Percentiles rank a stretch among this genome's conserved stretches.
phyloP scores from a whole-genome alignment of 345 rosid genomes.

The Rhizophora mangle region DNA sequence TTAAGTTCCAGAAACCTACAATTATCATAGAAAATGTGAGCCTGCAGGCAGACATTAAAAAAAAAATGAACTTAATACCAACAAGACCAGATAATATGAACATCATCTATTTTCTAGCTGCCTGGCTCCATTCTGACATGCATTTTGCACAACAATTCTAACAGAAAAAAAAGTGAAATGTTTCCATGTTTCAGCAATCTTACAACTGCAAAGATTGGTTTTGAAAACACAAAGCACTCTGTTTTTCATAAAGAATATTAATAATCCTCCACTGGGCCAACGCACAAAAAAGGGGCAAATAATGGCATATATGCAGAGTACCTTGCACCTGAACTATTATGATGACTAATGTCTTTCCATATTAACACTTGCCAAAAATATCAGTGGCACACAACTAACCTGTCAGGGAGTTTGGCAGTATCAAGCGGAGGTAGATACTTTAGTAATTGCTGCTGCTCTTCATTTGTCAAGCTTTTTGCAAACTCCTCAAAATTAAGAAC shows the following conservation, averaged over 20 bases:
- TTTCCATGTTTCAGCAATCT: not conserved
- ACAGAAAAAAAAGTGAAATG: not conserved
- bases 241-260: not conserved
- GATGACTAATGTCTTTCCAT: not conserved
- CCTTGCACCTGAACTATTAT: not conserved
- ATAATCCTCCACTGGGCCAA: too few relatives aligned
- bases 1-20: too few relatives aligned
- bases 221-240: not conserved
- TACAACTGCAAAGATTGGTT: not conserved
- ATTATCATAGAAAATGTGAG: too few relatives aligned
- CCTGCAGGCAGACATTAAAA: too few relatives aligned
- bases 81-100: not conserved
- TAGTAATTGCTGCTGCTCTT: conserved; percentile 77
- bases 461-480: conserved; percentile 52
- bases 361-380: not conserved
- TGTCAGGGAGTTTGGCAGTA: conserved; percentile 53
- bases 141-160: not conserved
- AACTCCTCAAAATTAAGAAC: conserved; percentile 80
- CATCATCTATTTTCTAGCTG: not conserved
- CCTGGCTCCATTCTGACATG: not conserved
- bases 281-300: not conserved
- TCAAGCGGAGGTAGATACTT: conserved; percentile 70
- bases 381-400: conserved; percentile 37
- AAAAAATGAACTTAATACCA: too few relatives aligned
- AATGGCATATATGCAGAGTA: not conserved